phyloP scores from a whole-genome alignment of 2,329 filamentous ascomycete genomes.

The Ophiocordyceps sinensis region DNA sequence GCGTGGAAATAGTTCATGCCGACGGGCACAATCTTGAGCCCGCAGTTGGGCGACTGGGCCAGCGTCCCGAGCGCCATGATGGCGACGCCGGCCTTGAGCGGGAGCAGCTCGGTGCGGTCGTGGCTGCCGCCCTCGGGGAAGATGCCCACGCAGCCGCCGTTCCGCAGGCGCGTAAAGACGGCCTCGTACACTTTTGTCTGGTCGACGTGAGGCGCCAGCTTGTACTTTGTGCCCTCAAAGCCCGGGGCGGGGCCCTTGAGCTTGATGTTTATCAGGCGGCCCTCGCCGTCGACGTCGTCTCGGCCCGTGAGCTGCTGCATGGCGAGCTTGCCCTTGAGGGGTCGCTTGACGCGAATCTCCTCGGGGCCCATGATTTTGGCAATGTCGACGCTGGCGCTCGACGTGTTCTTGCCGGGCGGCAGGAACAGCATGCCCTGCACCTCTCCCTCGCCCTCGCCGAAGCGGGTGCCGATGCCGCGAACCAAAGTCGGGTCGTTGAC shows the following conservation, averaged over 20 bases:
- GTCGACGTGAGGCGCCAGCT: conserved; percentile 83
- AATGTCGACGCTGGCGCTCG: conserved; percentile 71
- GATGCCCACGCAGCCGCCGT: conserved; percentile 84
- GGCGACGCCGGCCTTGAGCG: conserved; percentile 89
- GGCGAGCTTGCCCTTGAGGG: conserved; percentile 65
- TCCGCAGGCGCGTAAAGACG: conserved; percentile 70
- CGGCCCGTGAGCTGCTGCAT: conserved; percentile 71
- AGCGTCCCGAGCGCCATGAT: conserved; percentile 94
- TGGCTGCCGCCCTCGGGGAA: conserved; percentile 96
- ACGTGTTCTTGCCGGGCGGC: conserved; percentile 64
- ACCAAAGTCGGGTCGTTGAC: conserved; percentile 71
- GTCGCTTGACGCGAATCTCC: conserved; percentile 74
- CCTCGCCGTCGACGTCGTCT: conserved; percentile 54
- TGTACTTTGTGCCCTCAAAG: conserved; percentile 69
- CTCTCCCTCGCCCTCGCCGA: conserved; percentile 57
- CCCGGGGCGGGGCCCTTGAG: conserved; percentile 40
- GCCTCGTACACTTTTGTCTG: conserved; percentile 89
- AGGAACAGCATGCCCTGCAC: conserved; percentile 75
- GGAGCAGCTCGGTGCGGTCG: conserved; percentile 80
- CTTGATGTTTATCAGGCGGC: conserved; percentile 42
- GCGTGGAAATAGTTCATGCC: conserved; percentile 99
- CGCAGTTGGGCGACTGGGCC: conserved; percentile 71
- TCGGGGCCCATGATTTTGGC: conserved; percentile 65
- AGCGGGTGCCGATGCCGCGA: conserved; percentile 67
- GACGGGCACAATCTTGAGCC: conserved; percentile 86